phyloP scores from a whole-genome alignment of 352 stramenopile genomes.

The Phytophthora pseudosyringae region DNA sequence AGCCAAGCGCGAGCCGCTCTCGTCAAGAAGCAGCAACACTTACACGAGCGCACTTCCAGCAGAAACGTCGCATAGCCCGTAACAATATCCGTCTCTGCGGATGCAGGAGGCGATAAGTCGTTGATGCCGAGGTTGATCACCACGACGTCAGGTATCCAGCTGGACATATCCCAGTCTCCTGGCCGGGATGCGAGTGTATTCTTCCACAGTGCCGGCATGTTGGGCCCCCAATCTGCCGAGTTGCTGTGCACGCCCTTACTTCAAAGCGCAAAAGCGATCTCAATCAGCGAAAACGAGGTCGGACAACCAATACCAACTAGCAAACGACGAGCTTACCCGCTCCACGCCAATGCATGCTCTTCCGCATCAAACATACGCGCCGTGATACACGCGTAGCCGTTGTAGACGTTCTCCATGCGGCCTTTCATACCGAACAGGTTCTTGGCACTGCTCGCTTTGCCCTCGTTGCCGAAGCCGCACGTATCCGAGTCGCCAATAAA shows the following conservation, averaged over 20 bases:
- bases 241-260: slow-evolving; percentile 90
- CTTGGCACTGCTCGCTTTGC: slow-evolving; percentile 71
- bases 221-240: slow-evolving; percentile 80
- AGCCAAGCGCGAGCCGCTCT: background rate
- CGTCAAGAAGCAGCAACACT: slow-evolving; percentile 14
- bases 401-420: slow-evolving; percentile 90
- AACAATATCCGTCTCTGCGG: slow-evolving; percentile 85
- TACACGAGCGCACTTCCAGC: slow-evolving; percentile 82
- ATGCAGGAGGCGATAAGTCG: slow-evolving; percentile 84
- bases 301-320: background rate
- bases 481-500: slow-evolving; percentile 89
- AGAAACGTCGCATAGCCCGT: slow-evolving; percentile 75
- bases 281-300: slow-evolving; percentile 4
- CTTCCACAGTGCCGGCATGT: slow-evolving; percentile 85
- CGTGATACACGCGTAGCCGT: slow-evolving; percentile 84
- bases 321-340: slow-evolving; percentile 50
- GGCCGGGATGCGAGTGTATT: slow-evolving; percentile 82
- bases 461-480: slow-evolving; percentile 88
- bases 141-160: slow-evolving; percentile 82
- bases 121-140: slow-evolving; percentile 88
- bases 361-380: slow-evolving; percentile 88
- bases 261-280: slow-evolving; percentile 9
- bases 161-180: slow-evolving; percentile 74
- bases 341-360: slow-evolving; percentile 87
- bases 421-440: slow-evolving; percentile 88